These are phyloP conservation scores for Kwoniella sp. DNA, from an alignment of 768 basidiomycete species.

Conservation along the genomic window DNA sequence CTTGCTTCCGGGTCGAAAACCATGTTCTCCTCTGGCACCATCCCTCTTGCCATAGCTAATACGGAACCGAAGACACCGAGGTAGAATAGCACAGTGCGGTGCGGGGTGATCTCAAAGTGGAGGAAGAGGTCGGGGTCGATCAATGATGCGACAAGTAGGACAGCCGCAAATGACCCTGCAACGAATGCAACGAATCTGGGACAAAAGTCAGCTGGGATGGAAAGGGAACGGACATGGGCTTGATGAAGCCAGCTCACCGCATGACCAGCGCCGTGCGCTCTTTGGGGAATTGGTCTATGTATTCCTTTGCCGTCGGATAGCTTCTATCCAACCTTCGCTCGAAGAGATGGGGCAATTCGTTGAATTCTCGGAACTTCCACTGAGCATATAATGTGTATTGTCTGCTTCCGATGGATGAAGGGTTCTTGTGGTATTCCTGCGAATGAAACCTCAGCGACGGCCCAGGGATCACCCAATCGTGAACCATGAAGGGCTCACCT, in stretches of 20 bases:
- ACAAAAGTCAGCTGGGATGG: neutral
- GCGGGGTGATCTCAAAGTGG: conserved; percentile 90
- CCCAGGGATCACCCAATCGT: no score
- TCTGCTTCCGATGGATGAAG: conserved; percentile 87
- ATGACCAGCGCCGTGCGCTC: conserved; percentile 86
- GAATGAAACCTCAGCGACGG: neutral
- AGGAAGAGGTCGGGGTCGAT: conserved; percentile 91
- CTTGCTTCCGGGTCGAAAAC: conserved; percentile 92
- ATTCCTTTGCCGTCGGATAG: conserved; percentile 87
- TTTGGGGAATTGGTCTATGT: conserved; percentile 97
- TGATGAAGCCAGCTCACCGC: conserved; percentile 64
- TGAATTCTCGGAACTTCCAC: conserved; percentile 99
- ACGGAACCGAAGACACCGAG: conserved; percentile 82
- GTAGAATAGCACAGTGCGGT: conserved; percentile 92
- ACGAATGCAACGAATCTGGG: conserved; percentile 91
- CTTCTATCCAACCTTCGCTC: conserved; percentile 80
- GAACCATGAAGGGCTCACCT: conserved; percentile 63
- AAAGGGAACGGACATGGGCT: neutral
- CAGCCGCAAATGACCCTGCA: conserved; percentile 93
- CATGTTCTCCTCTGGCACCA: conserved; percentile 91
- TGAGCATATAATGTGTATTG: conserved; percentile 91
- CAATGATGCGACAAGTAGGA: conserved; percentile 86
- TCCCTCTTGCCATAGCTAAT: conserved; percentile 85
- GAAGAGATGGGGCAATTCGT: conserved; percentile 94
- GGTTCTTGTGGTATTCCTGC: conserved; percentile 98